These are phyloP conservation scores for Arthrobotrys iridis DNA, from an alignment of 2,329 filamentous ascomycete species.

Conservation along the genomic window DNA sequence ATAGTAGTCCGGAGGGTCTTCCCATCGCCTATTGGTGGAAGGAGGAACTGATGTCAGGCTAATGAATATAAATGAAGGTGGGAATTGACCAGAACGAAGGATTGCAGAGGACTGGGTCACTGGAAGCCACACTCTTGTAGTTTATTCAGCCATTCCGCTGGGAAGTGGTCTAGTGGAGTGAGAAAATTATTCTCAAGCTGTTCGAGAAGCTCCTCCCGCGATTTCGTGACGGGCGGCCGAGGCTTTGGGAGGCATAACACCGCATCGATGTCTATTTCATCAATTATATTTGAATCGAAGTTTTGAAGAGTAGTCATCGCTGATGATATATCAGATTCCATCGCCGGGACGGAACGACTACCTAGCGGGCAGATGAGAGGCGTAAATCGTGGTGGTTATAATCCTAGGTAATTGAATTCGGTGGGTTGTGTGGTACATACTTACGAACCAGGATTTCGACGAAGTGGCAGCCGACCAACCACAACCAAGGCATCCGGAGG, in stretches of 20 bases:
- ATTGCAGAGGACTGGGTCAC: conserved; percentile 17
- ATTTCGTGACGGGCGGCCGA: conserved; percentile 14
- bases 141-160: conserved; percentile 83
- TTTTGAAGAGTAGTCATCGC: not conserved
- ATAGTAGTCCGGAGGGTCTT: conserved; percentile 77
- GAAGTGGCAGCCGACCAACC: no score
- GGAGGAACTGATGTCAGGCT: conserved; percentile 30
- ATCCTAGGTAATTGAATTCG: not conserved
- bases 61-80: conserved; percentile 17
- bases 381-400: not conserved
- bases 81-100: conserved; percentile 19
- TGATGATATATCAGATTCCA: conserved; percentile 42
- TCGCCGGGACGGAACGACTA: not conserved
- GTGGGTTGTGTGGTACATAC: not conserved
- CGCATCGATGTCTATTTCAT: conserved; percentile 1
- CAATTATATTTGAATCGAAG: not conserved
- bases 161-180: conserved; percentile 81
- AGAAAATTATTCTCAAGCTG: conserved; percentile 79
- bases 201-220: conserved; percentile 19
- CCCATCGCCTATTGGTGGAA: conserved; percentile 72
- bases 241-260: conserved; percentile 14
- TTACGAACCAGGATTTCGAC: no score
- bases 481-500: conserved; percentile 2
- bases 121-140: conserved; percentile 76
- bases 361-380: not conserved